Evolutionary conservation across 257 asterid genomes (phyloP).

Genomic region (Nicotiana attenuata): DNA sequence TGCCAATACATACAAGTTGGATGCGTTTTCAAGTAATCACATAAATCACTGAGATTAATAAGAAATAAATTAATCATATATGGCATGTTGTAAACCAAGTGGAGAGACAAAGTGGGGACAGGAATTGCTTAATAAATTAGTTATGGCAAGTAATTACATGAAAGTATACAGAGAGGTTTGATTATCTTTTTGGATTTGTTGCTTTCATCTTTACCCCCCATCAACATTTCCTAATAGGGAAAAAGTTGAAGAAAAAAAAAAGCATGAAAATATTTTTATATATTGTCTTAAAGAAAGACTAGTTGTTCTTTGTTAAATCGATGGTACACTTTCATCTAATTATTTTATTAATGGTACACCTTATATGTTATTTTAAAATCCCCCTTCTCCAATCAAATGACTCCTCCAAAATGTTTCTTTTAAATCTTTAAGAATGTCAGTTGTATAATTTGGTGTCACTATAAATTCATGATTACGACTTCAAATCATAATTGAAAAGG

Average conservation of each 20-base stretch:
- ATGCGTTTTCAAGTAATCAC: no score
- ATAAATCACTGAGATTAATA: neutral
- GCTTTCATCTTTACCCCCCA: slow-evolving; percentile 11
- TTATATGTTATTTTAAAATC: neutral
- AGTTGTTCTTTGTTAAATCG: slow-evolving; percentile 12
- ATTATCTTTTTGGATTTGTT: slow-evolving; percentile 1
- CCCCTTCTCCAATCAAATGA: neutral
- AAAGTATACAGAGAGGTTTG: neutral
- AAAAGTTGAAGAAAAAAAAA: slow-evolving; percentile 15
- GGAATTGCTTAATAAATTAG: slow-evolving; percentile 23
- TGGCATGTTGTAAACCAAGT: slow-evolving; percentile 25
- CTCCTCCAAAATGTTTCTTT: neutral
- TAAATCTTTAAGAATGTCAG: neutral
- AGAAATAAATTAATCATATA: neutral
- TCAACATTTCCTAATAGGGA: slow-evolving; percentile 31
- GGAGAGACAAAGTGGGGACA: slow-evolving; percentile 28
- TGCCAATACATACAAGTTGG: no score
- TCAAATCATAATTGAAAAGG: slow-evolving; percentile 12
- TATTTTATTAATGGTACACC: neutral
- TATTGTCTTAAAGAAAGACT: slow-evolving; percentile 6
- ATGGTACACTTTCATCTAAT: neutral
- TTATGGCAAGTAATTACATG: neutral
- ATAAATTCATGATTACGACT: slow-evolving; percentile 15
- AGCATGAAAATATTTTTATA: slow-evolving; percentile 18
- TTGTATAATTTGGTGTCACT: slow-evolving; percentile 9